Evolutionary conservation across 768 basidiomycete genomes (phyloP).

Genomic region (Krasilnikovozyma curviuscula): DNA sequence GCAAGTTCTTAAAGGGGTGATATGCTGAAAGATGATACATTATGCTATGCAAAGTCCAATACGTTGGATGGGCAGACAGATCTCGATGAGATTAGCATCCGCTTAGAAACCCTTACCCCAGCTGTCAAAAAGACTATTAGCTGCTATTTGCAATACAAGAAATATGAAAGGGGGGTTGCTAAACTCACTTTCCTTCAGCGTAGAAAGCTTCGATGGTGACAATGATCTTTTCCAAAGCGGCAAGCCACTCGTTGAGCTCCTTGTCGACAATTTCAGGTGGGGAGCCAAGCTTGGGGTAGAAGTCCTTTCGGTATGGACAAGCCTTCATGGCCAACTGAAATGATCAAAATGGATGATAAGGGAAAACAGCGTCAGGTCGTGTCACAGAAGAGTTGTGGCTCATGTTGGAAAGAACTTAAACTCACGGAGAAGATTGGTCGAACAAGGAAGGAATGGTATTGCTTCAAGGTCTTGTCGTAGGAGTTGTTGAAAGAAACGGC

Average conservation of each 20-base stretch:
- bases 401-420: conserved; percentile 9
- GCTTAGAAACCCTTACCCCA: background rate
- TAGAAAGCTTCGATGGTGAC: conserved; percentile 32
- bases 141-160: background rate
- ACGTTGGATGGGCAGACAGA: no score
- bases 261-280: conserved; percentile 33
- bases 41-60: no score
- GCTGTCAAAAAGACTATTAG: background rate
- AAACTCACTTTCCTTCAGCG: conserved; percentile 10
- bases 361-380: background rate
- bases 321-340: conserved; percentile 46
- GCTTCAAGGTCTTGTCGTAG: conserved; percentile 64
- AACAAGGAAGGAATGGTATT: conserved; percentile 62
- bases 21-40: no score
- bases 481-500: conserved; percentile 52
- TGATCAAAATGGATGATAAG: background rate
- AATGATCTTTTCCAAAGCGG: conserved; percentile 36
- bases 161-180: background rate
- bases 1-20: no score
- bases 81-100: no score
- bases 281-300: conserved; percentile 39
- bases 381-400: background rate
- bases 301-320: conserved; percentile 41
- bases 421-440: conserved; percentile 38
- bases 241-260: conserved; percentile 37